These are phyloP conservation scores for Scheffersomyces spartinae DNA, from an alignment of 805 yeast genomes.

Conservation along the genomic window DNA sequence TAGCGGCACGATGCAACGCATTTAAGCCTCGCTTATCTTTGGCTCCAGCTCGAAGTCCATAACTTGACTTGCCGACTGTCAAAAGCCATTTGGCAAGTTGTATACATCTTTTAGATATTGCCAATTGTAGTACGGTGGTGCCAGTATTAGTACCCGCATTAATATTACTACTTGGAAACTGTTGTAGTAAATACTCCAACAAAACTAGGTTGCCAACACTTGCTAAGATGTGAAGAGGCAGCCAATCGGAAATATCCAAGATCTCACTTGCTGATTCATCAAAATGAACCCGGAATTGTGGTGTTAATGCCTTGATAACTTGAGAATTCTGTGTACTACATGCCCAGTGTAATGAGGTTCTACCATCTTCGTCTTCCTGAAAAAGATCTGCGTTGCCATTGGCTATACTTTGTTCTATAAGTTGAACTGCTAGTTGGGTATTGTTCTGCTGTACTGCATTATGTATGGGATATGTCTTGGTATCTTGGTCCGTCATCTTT, in stretches of 20 bases:
- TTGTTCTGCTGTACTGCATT: too few relatives aligned
- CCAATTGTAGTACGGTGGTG: constrained; percentile 64
- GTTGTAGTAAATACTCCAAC: constrained; percentile 36
- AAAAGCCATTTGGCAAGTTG: constrained; percentile 45
- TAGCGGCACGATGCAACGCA: constrained; percentile 76
- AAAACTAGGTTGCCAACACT: constrained; percentile 56
- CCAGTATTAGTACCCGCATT: constrained; percentile 56
- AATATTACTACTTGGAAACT: constrained; percentile 47
- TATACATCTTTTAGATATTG: constrained; percentile 57
- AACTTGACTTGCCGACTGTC: too few relatives aligned
- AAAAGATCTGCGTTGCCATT: too few relatives aligned
- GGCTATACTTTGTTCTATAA: too few relatives aligned
- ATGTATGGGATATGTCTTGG: too few relatives aligned
- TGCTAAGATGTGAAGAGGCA: constrained; percentile 74
- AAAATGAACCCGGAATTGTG: constrained; percentile 34
- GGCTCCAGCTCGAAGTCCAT: constrained; percentile 47
- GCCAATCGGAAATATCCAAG: constrained; percentile 79
- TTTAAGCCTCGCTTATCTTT: constrained; percentile 59
- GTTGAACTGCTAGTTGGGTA: too few relatives aligned
- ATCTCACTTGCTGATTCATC: constrained; percentile 54
- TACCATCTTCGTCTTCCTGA: constrained; percentile 53
- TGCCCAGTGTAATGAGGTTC: constrained; percentile 89
- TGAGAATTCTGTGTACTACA: constrained; percentile 2
- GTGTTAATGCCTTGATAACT: not conserved
- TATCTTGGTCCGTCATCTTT: too few relatives aligned